A percentile compares a stretch with the other conserved stretches of the same genome.
phyloP scores from a whole-genome alignment of 1,284 basidiomycete genomes.

The Salmacisia buchloeana region DNA sequence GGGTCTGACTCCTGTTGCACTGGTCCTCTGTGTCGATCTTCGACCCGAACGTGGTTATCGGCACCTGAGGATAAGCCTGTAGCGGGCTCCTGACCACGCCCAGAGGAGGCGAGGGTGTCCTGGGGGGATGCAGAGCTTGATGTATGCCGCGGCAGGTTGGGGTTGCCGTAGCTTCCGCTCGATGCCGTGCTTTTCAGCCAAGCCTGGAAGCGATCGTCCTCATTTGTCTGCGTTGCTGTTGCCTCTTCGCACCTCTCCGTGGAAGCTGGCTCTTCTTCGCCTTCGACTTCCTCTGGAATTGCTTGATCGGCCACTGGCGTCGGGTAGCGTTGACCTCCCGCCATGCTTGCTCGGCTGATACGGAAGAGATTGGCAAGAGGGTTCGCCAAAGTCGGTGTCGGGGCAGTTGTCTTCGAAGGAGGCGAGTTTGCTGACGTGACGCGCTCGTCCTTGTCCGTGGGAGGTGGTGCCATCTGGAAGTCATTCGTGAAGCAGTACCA shows the following conservation, averaged over 20 bases:
- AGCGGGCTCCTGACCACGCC: not conserved
- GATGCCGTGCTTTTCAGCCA: not conserved
- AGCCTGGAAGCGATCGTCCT: not conserved
- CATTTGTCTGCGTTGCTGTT: not conserved
- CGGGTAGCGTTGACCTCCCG: not conserved
- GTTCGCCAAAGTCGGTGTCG: no score
- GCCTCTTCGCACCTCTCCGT: not conserved
- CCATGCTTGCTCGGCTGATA: not conserved
- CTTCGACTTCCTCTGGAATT: not conserved
- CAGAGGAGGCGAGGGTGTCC: not conserved
- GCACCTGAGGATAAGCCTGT: no score
- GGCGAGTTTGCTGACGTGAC: no score
- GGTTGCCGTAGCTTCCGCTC: not conserved
- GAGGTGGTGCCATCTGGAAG: constrained; percentile 25
- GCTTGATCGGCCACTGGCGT: not conserved
- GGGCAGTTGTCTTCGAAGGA: no score
- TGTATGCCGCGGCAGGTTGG: not conserved
- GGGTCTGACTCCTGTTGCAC: no score
- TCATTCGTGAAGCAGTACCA: constrained; percentile 37
- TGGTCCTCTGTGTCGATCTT: no score
- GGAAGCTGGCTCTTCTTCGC: not conserved
- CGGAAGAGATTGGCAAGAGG: no score
- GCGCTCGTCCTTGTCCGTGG: constrained; percentile 9
- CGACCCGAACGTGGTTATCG: no score
- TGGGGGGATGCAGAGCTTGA: no score